Percentiles rank a stretch among this genome's conserved stretches.
Evolutionary conservation across 2,329 filamentous ascomycete genomes (phyloP).

Genomic region (Neodidymelliopsis sp.): DNA sequence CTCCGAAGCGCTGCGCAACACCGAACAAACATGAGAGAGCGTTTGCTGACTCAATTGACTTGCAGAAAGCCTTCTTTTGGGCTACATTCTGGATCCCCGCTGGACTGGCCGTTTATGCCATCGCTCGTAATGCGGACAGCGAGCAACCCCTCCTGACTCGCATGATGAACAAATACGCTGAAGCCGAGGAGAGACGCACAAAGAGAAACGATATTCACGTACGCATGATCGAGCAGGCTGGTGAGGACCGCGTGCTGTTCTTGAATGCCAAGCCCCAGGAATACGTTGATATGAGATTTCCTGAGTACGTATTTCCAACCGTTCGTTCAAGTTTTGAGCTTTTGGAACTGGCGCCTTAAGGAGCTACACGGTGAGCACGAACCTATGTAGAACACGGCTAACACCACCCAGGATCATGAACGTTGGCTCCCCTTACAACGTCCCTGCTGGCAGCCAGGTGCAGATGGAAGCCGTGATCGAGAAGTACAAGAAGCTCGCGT

Average conservation of each 20-base stretch:
- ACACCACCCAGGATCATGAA: conserved; percentile 64
- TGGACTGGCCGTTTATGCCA: conserved; percentile 54
- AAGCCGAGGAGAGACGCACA: conserved; percentile 61
- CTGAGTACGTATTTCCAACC: conserved; percentile 64
- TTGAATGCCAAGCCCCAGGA: conserved; percentile 55
- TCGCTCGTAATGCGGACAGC: conserved; percentile 52
- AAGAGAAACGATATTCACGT: conserved; percentile 68
- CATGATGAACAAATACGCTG: conserved; percentile 64
- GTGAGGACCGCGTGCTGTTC: conserved; percentile 68
- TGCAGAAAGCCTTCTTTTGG: conserved; percentile 60
- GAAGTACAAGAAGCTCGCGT: conserved; percentile 67
- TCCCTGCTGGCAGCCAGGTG: conserved; percentile 66
- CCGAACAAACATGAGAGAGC: neutral
- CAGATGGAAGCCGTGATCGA: conserved; percentile 67
- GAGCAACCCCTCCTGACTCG: conserved; percentile 55
- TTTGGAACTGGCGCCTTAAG: neutral
- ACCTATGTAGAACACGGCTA: conserved; percentile 8
- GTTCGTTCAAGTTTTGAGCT: no score
- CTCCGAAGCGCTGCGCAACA: neutral
- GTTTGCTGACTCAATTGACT: conserved; percentile 32
- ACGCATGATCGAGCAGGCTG: conserved; percentile 68
- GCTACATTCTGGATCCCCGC: conserved; percentile 57
- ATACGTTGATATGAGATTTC: conserved; percentile 64
- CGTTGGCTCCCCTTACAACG: conserved; percentile 68
- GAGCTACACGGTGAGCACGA: neutral